Conservation (phyloP, 805 yeast species). For the Suhomyces canberraensis region DNA sequence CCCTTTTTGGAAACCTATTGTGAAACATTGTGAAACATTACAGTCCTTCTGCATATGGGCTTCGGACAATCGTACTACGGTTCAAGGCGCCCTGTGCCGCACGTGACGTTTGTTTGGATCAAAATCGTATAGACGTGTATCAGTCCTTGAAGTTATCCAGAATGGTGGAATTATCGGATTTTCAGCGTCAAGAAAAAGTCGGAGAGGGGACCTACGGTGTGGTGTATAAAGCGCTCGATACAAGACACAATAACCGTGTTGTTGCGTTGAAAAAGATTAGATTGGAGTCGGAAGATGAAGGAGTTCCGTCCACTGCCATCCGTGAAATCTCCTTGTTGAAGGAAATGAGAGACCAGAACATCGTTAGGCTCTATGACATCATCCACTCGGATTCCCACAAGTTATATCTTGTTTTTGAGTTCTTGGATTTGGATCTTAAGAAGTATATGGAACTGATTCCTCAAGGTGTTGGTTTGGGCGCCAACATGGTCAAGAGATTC, state of each 20-base stretch:
- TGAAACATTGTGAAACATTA: too few relatives aligned
- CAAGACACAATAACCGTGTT: slow-evolving; percentile 83
- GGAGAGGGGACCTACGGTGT: slow-evolving; percentile 99
- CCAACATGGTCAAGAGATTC: slow-evolving; percentile 86
- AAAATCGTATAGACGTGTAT: too few relatives aligned
- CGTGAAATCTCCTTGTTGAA: slow-evolving; percentile 92
- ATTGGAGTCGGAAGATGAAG: slow-evolving; percentile 94
- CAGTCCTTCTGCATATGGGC: too few relatives aligned
- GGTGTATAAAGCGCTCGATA: slow-evolving; percentile 92
- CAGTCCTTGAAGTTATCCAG: too few relatives aligned
- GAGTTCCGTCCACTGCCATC: slow-evolving; percentile 97
- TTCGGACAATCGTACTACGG: too few relatives aligned
- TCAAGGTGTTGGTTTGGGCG: slow-evolving; percentile 84
- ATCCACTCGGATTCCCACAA: slow-evolving; percentile 94
- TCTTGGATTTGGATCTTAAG: slow-evolving; percentile 88
- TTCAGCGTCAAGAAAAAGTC: slow-evolving; percentile 90
- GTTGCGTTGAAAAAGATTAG: slow-evolving; percentile 96
- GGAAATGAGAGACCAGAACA: slow-evolving; percentile 90
- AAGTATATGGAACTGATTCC: slow-evolving; percentile 96
- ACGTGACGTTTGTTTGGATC: too few relatives aligned
- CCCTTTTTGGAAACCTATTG: too few relatives aligned
- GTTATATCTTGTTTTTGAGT: slow-evolving; percentile 89
- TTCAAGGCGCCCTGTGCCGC: too few relatives aligned
- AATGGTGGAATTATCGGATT: slow-evolving; percentile 88
- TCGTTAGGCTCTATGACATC: slow-evolving; percentile 86